Conservation (phyloP, 148 eudicot species). For the Vaccinium corymbosum region DNA sequence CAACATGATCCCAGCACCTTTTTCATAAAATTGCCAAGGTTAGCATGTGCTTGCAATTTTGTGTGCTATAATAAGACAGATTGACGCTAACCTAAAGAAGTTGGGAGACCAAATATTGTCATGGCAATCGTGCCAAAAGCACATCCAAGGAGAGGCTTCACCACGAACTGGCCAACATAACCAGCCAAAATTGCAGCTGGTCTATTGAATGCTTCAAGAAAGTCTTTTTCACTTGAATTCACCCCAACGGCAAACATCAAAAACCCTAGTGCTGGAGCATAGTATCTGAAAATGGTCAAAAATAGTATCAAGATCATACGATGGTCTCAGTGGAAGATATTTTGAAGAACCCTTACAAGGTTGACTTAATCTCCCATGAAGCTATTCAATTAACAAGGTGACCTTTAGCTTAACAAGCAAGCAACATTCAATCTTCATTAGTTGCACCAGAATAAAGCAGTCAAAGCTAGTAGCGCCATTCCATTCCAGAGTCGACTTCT, state of each 20-base stretch:
- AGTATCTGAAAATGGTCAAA: slow-evolving; percentile 52
- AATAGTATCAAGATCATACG: slow-evolving; percentile 9
- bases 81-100: slow-evolving; percentile 54
- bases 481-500: not conserved
- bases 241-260: slow-evolving; percentile 94
- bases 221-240: slow-evolving; percentile 86
- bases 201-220: slow-evolving; percentile 81
- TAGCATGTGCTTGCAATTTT: slow-evolving; percentile 10
- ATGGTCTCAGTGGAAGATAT: not conserved
- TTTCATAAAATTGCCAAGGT: slow-evolving; percentile 18
- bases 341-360: not conserved
- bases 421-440: not conserved
- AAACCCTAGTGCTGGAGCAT: slow-evolving; percentile 90
- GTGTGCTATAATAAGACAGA: slow-evolving; percentile 7
- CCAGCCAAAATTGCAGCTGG: slow-evolving; percentile 79
- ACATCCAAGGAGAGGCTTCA: slow-evolving; percentile 87
- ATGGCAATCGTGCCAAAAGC: slow-evolving; percentile 73
- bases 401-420: not conserved
- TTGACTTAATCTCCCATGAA: slow-evolving; percentile 10
- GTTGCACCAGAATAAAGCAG: not conserved
- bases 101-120: slow-evolving; percentile 67
- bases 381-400: not conserved
- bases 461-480: not conserved
- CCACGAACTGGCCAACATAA: slow-evolving; percentile 77
- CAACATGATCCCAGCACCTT: slow-evolving; percentile 96